These are phyloP conservation scores for Dendrobium huoshanense DNA, from an alignment of 106 monocot species.

Conservation along the genomic window DNA sequence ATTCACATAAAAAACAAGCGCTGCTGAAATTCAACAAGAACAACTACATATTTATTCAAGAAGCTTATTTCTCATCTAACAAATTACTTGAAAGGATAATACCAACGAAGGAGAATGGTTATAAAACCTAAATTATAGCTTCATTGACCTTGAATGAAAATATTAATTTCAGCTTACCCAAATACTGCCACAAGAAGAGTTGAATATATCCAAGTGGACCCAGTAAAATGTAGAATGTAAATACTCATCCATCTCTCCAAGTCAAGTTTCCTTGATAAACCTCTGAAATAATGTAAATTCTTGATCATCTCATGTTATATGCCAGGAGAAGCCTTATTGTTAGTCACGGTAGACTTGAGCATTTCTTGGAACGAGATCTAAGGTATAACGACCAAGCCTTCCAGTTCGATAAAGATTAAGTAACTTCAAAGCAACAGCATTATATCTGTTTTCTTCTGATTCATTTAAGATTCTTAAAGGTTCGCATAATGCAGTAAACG, in stretches of 20 bases:
- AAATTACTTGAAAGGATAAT: neutral
- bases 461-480: conserved; percentile 37
- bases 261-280: neutral
- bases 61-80: neutral
- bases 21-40: neutral
- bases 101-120: neutral
- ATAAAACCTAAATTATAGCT: neutral
- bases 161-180: neutral
- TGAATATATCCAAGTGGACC: neutral
- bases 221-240: neutral
- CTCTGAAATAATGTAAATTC: neutral
- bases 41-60: neutral
- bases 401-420: conserved; percentile 86
- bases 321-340: neutral
- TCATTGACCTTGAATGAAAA: neutral
- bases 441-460: conserved; percentile 28
- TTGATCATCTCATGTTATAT: neutral
- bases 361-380: conserved; percentile 43
- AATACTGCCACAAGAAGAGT: neutral
- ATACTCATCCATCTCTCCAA: neutral
- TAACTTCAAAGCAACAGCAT: conserved; percentile 53
- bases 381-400: conserved; percentile 76
- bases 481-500: conserved; percentile 45
- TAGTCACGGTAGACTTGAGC: neutral
- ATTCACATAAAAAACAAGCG: neutral